Base-by-base conservation (phyloP, 345 rosid species). In the Eucalyptus marginata region DNA sequence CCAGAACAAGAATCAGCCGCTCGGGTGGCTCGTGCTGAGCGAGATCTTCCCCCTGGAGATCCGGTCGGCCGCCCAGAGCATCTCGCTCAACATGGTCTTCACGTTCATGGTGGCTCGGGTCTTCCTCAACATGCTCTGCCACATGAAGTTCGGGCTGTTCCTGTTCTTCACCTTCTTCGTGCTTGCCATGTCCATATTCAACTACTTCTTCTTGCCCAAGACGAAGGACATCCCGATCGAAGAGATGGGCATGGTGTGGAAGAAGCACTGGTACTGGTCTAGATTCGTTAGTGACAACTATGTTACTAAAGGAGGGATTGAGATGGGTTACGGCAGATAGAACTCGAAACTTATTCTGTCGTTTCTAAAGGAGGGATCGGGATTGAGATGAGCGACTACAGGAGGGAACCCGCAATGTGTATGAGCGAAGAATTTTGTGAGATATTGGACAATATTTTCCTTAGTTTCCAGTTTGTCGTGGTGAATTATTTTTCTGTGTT, bases 21-120 rank as follows among this genome's bases (percentile, higher is more conserved):
- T 96, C 0, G 98, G 97, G 5, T 96, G 97, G 99, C 47, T 96
- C 46, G 98, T 96, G 3, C 99, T 98, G 0, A 96, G 98, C 88
- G 99, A 96, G 90, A 96, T 96, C 43, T 96, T 96, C 90, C 98
- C 99, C 16, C 71, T 95, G n/a, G 99, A 96, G 88, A 96, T 96
- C 76, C 90, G 96, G 49, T 96, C 99, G 1, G 97, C 96, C 5
- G 98, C 99, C 1, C 98, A 96, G 88, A 96, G 99, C 89, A 40
- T 96, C 13, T 96, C 95, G 1, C 94, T 96, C 50, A 96, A 95
- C 93, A 96, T 96, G 99, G n/a, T 96, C 15, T 84, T 84, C 86
- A 84, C 86, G 33, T 84, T 84, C 56, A 17, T 27, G 56, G 33
- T 84, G 17, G 86, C 99, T 1, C 98, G 96, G 52, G 86, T 96